Conservation (phyloP, 2,329 filamentous ascomycete species). For the Diaporthe vexans region DNA sequence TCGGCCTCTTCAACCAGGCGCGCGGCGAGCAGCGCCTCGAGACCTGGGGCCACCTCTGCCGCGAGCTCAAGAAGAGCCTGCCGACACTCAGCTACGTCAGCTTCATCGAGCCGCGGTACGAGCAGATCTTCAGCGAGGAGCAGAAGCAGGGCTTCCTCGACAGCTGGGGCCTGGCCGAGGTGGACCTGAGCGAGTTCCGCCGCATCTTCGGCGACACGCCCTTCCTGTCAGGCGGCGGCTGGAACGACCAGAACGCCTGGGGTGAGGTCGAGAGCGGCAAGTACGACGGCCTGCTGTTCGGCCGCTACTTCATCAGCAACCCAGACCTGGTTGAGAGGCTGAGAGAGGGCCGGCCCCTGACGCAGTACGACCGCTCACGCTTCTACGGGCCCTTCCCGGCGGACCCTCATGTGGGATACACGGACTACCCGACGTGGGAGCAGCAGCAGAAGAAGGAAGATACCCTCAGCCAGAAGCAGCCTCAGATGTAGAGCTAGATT, state of each 20-base stretch:
- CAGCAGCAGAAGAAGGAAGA: slow-evolving; percentile 26
- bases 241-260: slow-evolving; percentile 46
- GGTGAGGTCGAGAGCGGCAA: slow-evolving; percentile 47
- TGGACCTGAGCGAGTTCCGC: slow-evolving; percentile 39
- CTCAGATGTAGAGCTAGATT: slow-evolving; percentile 12
- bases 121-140: slow-evolving; percentile 50
- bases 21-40: slow-evolving; percentile 68
- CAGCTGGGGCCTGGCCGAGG: slow-evolving; percentile 36
- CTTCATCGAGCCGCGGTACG: slow-evolving; percentile 66
- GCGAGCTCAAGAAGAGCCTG: slow-evolving; percentile 57
- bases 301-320: slow-evolving; percentile 58
- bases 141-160: slow-evolving; percentile 45
- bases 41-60: slow-evolving; percentile 66
- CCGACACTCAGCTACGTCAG: slow-evolving; percentile 71
- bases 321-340: slow-evolving; percentile 60
- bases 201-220: slow-evolving; percentile 45
- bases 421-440: slow-evolving; percentile 37
- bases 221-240: slow-evolving; percentile 49
- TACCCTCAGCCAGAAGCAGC: slow-evolving; percentile 18
- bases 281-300: slow-evolving; percentile 53
- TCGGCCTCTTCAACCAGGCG: slow-evolving; percentile 64
- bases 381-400: slow-evolving; percentile 52
- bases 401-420: slow-evolving; percentile 32
- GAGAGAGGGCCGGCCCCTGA: slow-evolving; percentile 52
- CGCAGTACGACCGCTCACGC: slow-evolving; percentile 52